phyloP scores from a whole-genome alignment of 768 basidiomycete species.

The Serendipita sp. region DNA sequence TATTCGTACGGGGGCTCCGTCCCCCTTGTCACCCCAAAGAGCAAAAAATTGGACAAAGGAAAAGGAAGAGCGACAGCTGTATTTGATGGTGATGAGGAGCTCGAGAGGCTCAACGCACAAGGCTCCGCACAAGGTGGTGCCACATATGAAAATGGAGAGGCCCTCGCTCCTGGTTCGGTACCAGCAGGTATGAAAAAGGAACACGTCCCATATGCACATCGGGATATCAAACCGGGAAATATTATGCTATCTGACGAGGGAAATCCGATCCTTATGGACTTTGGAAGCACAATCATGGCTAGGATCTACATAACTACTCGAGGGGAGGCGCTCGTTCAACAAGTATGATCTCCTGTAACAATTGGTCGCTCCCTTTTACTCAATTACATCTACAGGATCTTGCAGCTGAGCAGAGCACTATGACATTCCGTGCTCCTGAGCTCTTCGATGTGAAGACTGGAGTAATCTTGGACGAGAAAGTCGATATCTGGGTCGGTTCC shows the following conservation, averaged over 20 bases:
- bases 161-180: constrained; percentile 11
- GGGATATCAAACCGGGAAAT: constrained; percentile 94
- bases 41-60: constrained; percentile 21
- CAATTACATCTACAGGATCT: constrained; percentile 41
- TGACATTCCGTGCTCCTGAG: constrained; percentile 97
- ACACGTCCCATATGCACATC: constrained; percentile 81
- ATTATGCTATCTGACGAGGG: constrained; percentile 95
- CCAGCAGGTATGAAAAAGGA: constrained; percentile 27
- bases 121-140: constrained; percentile 22
- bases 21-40: not conserved
- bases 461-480: constrained; percentile 73
- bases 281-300: constrained; percentile 82
- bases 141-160: constrained; percentile 17
- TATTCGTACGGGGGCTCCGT: constrained; percentile 44
- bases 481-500: constrained; percentile 78
- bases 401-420: constrained; percentile 93
- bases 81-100: constrained; percentile 70
- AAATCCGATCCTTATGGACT: constrained; percentile 91
- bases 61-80: constrained; percentile 46
- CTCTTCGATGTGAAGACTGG: constrained; percentile 96
- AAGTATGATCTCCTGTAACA: constrained; percentile 29
- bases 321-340: constrained; percentile 75
- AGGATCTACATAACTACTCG: constrained; percentile 67
- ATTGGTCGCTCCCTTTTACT: not conserved
- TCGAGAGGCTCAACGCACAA: constrained; percentile 17